phyloP scores from a whole-genome alignment of 768 basidiomycete genomes.

The Lactarius sanguifluus region DNA sequence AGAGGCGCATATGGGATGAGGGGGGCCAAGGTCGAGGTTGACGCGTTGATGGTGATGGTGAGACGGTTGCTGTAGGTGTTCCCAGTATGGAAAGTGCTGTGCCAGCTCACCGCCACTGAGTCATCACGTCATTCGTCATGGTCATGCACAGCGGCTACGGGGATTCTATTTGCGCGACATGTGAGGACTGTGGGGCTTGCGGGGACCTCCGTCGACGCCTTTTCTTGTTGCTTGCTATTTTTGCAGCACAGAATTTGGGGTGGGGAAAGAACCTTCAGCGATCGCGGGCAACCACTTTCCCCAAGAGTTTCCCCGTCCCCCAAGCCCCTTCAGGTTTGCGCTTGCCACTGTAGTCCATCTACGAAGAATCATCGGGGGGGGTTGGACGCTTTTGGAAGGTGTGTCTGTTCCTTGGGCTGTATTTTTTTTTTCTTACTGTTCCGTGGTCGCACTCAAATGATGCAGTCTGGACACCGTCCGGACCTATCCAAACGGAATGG shows the following conservation, averaged over 20 bases:
- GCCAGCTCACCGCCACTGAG: background rate
- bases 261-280: background rate
- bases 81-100: too few species aligned
- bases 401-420: background rate
- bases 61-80: too few species aligned
- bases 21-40: too few species aligned
- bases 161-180: background rate
- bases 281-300: background rate
- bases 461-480: too few species aligned
- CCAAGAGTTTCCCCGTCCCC: too few species aligned
- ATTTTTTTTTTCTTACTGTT: background rate
- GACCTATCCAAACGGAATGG: background rate
- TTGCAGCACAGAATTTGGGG: background rate
- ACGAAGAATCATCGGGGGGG: background rate
- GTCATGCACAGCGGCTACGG: background rate
- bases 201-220: background rate
- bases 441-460: background rate
- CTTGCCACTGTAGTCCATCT: background rate
- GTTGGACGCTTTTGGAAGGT: constrained; percentile 1
- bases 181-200: background rate
- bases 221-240: background rate
- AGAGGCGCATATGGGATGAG: too few species aligned
- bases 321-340: background rate
- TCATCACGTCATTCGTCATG: background rate
- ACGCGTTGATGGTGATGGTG: too few species aligned